phyloP scores from a whole-genome alignment of 176 grass and related monocot species.

The Chloris gayana region DNA sequence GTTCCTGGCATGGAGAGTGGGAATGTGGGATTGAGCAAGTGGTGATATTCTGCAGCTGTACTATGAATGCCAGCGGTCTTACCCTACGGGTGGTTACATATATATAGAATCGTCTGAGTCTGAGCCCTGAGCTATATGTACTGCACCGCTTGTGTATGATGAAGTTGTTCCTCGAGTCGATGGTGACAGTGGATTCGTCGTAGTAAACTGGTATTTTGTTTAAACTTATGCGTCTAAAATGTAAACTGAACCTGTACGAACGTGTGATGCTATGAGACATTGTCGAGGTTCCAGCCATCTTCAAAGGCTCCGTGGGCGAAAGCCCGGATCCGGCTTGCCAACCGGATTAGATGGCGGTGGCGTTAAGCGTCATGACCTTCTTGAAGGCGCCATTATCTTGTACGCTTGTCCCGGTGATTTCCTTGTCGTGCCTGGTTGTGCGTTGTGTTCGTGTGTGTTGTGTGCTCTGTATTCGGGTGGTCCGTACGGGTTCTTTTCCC shows the following conservation, averaged over 20 bases:
- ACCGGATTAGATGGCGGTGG: too few species aligned
- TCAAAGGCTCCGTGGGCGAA: too few species aligned
- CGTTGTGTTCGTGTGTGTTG: too few species aligned
- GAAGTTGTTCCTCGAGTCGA: background rate
- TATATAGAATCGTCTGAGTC: background rate
- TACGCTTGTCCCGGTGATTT: too few species aligned
- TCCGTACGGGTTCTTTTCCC: too few species aligned
- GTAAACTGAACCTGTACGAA: slow-evolving; percentile 1
- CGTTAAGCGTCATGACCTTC: too few species aligned
- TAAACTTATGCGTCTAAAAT: slow-evolving; percentile 21
- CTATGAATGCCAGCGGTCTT: background rate
- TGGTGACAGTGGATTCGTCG: background rate
- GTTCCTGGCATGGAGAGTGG: background rate
- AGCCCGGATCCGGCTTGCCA: too few species aligned
- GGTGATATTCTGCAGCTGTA: slow-evolving; percentile 1
- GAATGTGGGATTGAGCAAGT: background rate
- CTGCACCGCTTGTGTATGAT: background rate
- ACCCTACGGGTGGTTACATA: background rate
- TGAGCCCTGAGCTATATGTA: background rate
- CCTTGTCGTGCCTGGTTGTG: too few species aligned
- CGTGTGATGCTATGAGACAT: background rate
- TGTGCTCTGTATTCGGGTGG: too few species aligned
- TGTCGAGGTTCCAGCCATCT: too few species aligned
- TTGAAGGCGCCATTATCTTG: too few species aligned
- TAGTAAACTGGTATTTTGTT: slow-evolving; percentile 2